These are phyloP conservation scores for Eruca vesicaria DNA, from an alignment of 441 rosid species.

Conservation along the genomic window DNA sequence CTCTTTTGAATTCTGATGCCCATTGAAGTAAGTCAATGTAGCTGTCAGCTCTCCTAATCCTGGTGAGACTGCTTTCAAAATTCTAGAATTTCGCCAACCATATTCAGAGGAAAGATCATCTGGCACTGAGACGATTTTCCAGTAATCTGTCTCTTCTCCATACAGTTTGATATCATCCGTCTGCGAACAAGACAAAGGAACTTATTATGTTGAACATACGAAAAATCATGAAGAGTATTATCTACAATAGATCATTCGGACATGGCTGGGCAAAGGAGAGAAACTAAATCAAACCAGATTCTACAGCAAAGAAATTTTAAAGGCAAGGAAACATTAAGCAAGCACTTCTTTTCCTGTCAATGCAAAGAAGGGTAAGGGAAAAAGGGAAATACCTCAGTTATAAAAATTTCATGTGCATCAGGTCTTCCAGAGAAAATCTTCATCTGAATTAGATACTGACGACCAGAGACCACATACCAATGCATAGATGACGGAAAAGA, in stretches of 20 bases:
- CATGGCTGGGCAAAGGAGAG: constrained; percentile 11
- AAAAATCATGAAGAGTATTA: constrained; percentile 30
- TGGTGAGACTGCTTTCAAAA: constrained; percentile 60
- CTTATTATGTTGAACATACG: constrained; percentile 29
- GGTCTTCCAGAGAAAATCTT: constrained; percentile 75
- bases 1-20: constrained; percentile 56
- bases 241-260: constrained; percentile 3
- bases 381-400: constrained; percentile 70
- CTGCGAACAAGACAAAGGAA: constrained; percentile 51
- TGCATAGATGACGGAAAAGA: constrained; percentile 58
- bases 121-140: constrained; percentile 51
- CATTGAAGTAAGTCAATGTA: constrained; percentile 68
- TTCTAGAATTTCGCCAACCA: constrained; percentile 57
- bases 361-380: constrained; percentile 1
- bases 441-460: constrained; percentile 63
- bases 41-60: constrained; percentile 78
- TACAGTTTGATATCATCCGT: constrained; percentile 68
- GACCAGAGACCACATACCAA: constrained; percentile 86
- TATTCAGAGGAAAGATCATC: constrained; percentile 49
- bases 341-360: background rate
- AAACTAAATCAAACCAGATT: constrained; percentile 20
- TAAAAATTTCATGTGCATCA: constrained; percentile 68
- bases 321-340: constrained; percentile 4
- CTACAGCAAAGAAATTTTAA: constrained; percentile 5
- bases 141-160: constrained; percentile 54